Percentiles rank a stretch among this genome's conserved stretches.
phyloP scores from a whole-genome alignment of 2,329 filamentous ascomycete species.

The Moelleriella libera region DNA sequence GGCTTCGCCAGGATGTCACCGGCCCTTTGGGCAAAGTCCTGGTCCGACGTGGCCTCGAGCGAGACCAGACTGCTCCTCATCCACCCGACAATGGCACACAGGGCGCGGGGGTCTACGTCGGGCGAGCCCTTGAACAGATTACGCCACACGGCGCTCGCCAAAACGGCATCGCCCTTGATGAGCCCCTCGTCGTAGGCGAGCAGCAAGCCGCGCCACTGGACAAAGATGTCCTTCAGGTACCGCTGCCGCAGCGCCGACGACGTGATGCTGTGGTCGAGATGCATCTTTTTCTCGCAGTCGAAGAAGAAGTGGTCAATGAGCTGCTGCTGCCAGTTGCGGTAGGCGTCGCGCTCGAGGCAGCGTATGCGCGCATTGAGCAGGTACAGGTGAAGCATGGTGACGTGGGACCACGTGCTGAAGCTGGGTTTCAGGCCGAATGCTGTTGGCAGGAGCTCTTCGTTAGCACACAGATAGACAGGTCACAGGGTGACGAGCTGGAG shows the following conservation, averaged over 20 bases:
- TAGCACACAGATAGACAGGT: not conserved
- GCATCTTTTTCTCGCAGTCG: constrained; percentile 73
- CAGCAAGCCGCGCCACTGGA: constrained; percentile 81
- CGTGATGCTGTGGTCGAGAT: constrained; percentile 58
- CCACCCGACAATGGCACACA: constrained; percentile 43
- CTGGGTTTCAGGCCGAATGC: constrained; percentile 69
- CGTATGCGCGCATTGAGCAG: constrained; percentile 73
- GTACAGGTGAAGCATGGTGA: constrained; percentile 95
- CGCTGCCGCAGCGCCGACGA: constrained; percentile 45
- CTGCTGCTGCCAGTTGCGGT: constrained; percentile 73
- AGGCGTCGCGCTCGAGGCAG: constrained; percentile 54
- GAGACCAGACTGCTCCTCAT: constrained; percentile 33
- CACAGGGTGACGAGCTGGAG: not conserved
- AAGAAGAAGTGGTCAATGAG: constrained; percentile 93
- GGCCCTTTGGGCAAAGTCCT: constrained; percentile 17
- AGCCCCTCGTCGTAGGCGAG: constrained; percentile 76
- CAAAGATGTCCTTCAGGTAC: constrained; percentile 76
- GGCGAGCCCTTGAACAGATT: constrained; percentile 70
- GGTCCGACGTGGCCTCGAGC: constrained; percentile 35
- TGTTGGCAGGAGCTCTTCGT: constrained; percentile 18
- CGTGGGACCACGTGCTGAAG: constrained; percentile 91
- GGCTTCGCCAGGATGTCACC: constrained; percentile 20
- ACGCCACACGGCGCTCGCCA: constrained; percentile 79
- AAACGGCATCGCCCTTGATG: constrained; percentile 59
- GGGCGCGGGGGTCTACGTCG: constrained; percentile 32